Conservation (phyloP, 169 alveolate species). For the Toxoplasma gondii region DNA sequence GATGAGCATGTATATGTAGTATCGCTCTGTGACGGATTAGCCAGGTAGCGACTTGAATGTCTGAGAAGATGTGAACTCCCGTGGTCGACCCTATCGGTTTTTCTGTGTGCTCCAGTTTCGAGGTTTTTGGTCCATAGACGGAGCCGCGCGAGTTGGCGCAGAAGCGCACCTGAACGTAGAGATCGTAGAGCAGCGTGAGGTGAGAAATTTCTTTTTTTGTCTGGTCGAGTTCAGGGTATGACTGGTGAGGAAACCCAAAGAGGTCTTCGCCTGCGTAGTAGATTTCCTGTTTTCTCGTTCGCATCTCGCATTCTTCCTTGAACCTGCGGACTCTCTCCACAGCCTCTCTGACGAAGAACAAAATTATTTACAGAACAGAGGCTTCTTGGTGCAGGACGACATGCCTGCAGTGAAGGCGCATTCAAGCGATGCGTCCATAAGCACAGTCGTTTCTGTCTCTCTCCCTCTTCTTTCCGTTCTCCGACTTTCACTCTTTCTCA, state of each 20-base stretch:
- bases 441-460: neutral
- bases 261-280: conserved; percentile 93
- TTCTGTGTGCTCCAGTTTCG: neutral
- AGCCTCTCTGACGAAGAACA: conserved; percentile 82
- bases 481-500: conserved; percentile 49
- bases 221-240: conserved; percentile 93
- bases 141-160: neutral
- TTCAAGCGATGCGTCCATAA: too few relatives aligned
- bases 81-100: neutral
- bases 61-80: too few relatives aligned
- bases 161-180: conserved; percentile 79
- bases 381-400: too few relatives aligned
- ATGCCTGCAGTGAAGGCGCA: too few relatives aligned
- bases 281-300: conserved; percentile 86
- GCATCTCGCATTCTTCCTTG: conserved; percentile 82
- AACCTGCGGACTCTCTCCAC: conserved; percentile 86
- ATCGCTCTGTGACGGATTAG: too few relatives aligned
- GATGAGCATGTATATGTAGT: too few relatives aligned
- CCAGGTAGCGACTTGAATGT: too few relatives aligned
- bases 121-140: neutral
- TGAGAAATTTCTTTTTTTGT: conserved; percentile 92
- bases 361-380: too few relatives aligned
- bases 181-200: conserved; percentile 91
- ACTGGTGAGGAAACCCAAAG: conserved; percentile 93
- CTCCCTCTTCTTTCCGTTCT: conserved; percentile 35